Base-by-base conservation (phyloP, 805 yeast species). In the Candida nemodendra region DNA sequence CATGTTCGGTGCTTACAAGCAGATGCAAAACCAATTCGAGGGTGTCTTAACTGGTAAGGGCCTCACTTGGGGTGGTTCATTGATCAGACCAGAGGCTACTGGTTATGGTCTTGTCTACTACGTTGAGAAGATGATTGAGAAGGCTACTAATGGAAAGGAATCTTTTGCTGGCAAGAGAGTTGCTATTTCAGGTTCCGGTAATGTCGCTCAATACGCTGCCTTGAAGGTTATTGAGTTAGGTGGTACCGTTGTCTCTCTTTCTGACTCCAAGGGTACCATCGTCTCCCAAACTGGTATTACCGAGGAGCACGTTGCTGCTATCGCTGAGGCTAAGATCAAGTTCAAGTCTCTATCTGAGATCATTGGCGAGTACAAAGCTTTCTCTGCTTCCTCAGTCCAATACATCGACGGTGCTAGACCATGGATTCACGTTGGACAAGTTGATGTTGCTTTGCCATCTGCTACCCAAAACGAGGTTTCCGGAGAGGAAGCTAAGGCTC, bases 1-100 rank as follows among this genome's bases (percentile, higher is more conserved):
- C 85, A 72, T 91, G 65, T 93, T 88, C 57, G 99, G 99, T 71
- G 96, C 96, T 54, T 91, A 86, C 89, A 88, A 89, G 79, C 74
- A 77, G 58, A 76, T 77, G 80, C 83, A 78, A 70, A 91, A 91
- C 82, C 75, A 81, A 62, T 91, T 89, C 83, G 91, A 91, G 67
- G 98, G 98, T 78, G 95, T 91, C 36, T 77, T 91, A 57, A 91
- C 99, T 64, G 99, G 99, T 71, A 91, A 91, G 76, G 97, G 97
- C 61, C 76, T 90, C 62, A 72, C 84, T 65, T 93, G 97, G 96
- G 99, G 99, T 78, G 99, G 98, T 61, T 91, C 98, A 59, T 77
- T 91, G 66, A 90, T 91, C 72, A 85, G 99, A 72, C 96, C 98
- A 52, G 99, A 91, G 79, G 99, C 99, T 51, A 91, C 99, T 48